Evolutionary conservation across 495 filamentous ascomycete genomes (phyloP), one percentile per base, ranked within the genome.

Genomic region (Hypoxylon perforatum): DNA sequence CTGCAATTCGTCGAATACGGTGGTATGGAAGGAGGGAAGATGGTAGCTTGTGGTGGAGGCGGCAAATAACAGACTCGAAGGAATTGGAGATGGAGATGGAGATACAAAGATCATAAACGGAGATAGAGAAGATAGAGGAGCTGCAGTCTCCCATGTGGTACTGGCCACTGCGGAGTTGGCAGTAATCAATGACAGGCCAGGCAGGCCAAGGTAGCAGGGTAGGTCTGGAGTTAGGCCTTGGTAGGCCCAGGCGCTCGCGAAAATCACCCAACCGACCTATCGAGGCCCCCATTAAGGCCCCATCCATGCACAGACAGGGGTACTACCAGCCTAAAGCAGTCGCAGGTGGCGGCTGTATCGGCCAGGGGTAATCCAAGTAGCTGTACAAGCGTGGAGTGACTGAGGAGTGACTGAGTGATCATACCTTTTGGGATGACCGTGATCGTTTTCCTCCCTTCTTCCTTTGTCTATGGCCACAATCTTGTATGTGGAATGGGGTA

Each of bases 101-200:
- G 46, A 22, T 53, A 21, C 10, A 28, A 28, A 28, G 25, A 28
- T 28, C 25, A 19, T 12, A 47, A 21, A 49, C 12, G 18, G 4
- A 53, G 19, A 50, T 33, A 65, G 54, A 11, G 45, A 21, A 33
- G 55, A 65, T 57, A 57, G 63, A 60, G 39, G 28, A 28, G 46
- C 23, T 41, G 46, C 46, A 44, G 33, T 50, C 42, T 52, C 22
- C 18, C 25, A 36, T 36, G 28, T 36, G 50, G 41, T 62, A 18
- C 17, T 57, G 30, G 39, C 53, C 53, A 59, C 53, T 63, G 58
- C 59, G 63, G 57, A 67, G 57, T 56, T 61, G 57, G 63, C 45
- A 60, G 57, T 42, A 61, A 60, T 67, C 57, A 67, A 67, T 50
- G 63, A 61, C 45, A 61, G 57, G n/a, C n/a, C n/a, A n/a, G n/a